Evolutionary conservation across 2,329 filamentous ascomycete species (phyloP), one percentile per base, ranked within the genome.

Genomic region (Pezicula radicicola): DNA sequence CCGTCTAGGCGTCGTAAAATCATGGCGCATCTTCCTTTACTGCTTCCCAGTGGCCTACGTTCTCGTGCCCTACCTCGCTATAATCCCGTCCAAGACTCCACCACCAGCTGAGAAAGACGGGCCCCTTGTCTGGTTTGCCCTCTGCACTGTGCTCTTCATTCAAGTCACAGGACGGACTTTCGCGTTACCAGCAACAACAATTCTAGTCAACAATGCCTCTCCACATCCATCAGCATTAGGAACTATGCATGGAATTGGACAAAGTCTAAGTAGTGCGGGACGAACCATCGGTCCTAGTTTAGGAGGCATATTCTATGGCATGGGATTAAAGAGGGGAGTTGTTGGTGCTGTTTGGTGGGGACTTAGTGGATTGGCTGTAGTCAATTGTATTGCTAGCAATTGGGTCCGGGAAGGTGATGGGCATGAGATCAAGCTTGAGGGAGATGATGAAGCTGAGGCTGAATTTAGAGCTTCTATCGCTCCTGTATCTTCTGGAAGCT

Each of bases 141-240:
- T 45, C 42, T 45, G 42, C 21, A 10, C 79, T 1, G 82, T 89
- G 1, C 73, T 89, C 2, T 74, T 81, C 9, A 64, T 90, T 4
- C 88, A 92, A 63, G 87, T 91, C 16, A 75, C 85, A 4, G 88
- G 85, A 0, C 77, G 88, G 28, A 92, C 88, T 0, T 90, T 92
- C 60, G 78, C 78, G 0, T 68, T 81, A 8, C 80, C 80, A 1
- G 78, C 78, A 3, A 80, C 76, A 62, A 80, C 81, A 35, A 82
- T 84, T 51, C 66, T 84, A 8, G 69, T 84, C 41, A 84, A 82
- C 54, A 83, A 84, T 61, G 78, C 79, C 58, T 79, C 77, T 21
- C 80, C 80, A 1, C 74, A 79, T 52, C 78, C 78, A 0, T 75
- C 73, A 40, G 79, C 80, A 1, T 66, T 84, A 12, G 80, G 79